Evolutionary conservation across 2,329 filamentous ascomycete genomes (phyloP), one percentile per base, ranked within the genome.

Genomic region (Fusarium concolor): DNA sequence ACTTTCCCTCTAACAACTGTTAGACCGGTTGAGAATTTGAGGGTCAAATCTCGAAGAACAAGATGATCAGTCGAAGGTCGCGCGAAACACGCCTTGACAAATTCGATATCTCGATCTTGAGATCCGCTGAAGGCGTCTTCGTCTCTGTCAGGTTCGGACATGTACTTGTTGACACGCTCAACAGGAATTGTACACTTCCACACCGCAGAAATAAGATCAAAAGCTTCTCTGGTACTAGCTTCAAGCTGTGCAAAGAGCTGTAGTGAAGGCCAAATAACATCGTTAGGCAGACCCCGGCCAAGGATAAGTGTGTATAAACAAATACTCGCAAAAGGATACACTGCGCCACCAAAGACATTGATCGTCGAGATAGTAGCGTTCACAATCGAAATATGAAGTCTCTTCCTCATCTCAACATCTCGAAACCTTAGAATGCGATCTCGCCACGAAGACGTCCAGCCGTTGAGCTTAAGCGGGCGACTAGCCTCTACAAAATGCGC

Each of bases 401-500:
- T 74, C 56, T 79, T 79, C 26, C 59, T 56, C 79, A 81, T 80
- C 51, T 81, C 79, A 33, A 73, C 46, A 5, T 70, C 72, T 2
- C 79, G 71, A 17, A 81, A 80, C 31, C 68, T 73, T 64, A 81
- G 64, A 49, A 81, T 81, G 5, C 79, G 71, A 18, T 64, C 66
- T 42, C 73, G 76, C 79, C 79, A 81, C 0, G 77, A 77, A 1
- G 69, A 72, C 2, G 79, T 81, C 79, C 79, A 81, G 8, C 79
- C 79, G 35, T 81, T 81, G 29, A 81, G 75, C 66, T 81, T 81
- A 9, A 81, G 76, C 1, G 95, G 92, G 5, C 93, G 87, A 56
- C 96, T 93, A 0, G 92, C 90, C 77, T 96, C 93, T 51, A 97
- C 92, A 61, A 96, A 96, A 74, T 97, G 93, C 3, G 91, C 90